phyloP scores from a whole-genome alignment of 1,284 basidiomycete species.

The Schizopora paradoxa region DNA sequence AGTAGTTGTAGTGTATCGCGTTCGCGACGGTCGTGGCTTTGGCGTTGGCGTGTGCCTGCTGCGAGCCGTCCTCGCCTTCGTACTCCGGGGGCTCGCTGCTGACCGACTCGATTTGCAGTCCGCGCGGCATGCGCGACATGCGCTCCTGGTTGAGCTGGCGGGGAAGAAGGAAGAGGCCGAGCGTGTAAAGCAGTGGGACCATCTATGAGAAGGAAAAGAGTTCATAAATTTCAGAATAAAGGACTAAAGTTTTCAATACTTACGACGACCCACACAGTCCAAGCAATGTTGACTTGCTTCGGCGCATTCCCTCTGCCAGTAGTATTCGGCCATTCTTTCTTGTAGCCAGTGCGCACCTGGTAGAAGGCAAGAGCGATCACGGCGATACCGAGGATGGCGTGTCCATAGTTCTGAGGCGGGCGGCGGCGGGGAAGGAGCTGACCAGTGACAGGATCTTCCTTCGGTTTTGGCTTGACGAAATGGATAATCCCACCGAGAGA shows the following conservation, averaged over 20 bases:
- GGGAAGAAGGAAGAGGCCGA: conserved; percentile 42
- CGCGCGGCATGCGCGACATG: neutral
- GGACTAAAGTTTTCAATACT: conserved; percentile 22
- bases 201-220: conserved; percentile 28
- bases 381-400: conserved; percentile 47
- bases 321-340: conserved; percentile 39
- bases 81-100: neutral
- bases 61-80: neutral
- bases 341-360: conserved; percentile 47
- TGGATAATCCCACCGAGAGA: conserved; percentile 56
- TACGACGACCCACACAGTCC: conserved; percentile 50
- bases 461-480: conserved; percentile 37
- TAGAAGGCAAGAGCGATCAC: conserved; percentile 47
- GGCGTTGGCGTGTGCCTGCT: neutral
- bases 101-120: neutral
- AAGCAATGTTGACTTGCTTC: conserved; percentile 38
- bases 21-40: conserved; percentile 1
- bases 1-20: neutral
- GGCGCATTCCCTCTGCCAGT: conserved; percentile 38
- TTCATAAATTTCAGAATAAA: conserved; percentile 5
- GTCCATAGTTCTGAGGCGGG: conserved; percentile 53
- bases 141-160: conserved; percentile 42
- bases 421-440: conserved; percentile 31
- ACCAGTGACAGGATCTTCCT: neutral
- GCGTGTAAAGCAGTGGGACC: conserved; percentile 40